Percentiles rank a stretch among this genome's conserved stretches.
phyloP scores from a whole-genome alignment of 768 basidiomycete species.

The Hypholoma sublateritium region DNA sequence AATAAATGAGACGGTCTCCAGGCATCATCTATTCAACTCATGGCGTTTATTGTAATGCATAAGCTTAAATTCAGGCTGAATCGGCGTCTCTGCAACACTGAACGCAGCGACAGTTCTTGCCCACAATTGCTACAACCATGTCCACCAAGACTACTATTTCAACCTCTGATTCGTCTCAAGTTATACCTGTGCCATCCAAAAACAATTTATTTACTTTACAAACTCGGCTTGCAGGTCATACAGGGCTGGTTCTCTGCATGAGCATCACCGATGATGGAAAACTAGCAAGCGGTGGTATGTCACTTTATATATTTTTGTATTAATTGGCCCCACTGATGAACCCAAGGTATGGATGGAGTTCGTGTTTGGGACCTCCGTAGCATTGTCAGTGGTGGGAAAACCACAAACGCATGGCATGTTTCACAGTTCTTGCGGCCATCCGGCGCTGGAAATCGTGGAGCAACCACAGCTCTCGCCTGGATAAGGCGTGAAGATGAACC shows the following conservation, averaged over 20 bases:
- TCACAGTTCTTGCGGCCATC: background rate
- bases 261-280: conserved; percentile 1
- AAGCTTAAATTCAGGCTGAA: no score
- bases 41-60: no score
- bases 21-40: no score
- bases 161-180: background rate
- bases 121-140: no score
- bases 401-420: no score
- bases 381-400: no score
- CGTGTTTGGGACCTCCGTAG: no score
- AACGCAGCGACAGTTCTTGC: no score
- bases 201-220: background rate
- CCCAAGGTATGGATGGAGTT: background rate
- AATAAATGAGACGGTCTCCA: no score
- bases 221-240: background rate
- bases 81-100: no score
- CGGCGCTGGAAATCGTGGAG: background rate
- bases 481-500: background rate
- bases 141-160: background rate
- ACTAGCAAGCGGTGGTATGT: conserved; percentile 2
- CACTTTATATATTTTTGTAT: background rate
- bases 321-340: background rate
- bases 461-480: background rate
- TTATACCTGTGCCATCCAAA: background rate
- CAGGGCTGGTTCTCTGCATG: background rate